Conservation (phyloP, 352 stramenopile species). For the Phytophthora palmivora region DNA sequence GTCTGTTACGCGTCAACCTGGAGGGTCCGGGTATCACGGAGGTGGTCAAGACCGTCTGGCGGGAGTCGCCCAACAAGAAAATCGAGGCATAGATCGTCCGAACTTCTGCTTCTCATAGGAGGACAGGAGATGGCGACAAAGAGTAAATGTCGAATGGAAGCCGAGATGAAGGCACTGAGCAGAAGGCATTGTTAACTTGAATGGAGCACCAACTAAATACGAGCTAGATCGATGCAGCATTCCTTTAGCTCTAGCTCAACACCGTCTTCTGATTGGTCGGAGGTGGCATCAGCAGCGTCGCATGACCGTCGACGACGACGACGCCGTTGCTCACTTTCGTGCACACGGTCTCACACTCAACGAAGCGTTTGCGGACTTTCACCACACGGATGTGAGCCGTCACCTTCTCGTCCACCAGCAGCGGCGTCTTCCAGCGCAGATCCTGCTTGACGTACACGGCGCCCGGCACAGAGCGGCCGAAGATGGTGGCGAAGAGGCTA, state of each 20-base stretch:
- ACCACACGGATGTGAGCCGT: slow-evolving; percentile 68
- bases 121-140: background rate
- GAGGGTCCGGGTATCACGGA: slow-evolving; percentile 87
- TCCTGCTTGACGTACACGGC: slow-evolving; percentile 80
- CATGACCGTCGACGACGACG: slow-evolving; percentile 71
- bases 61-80: slow-evolving; percentile 78
- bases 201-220: slow-evolving; percentile 28
- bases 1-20: slow-evolving; percentile 86
- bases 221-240: background rate
- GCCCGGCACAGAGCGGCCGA: slow-evolving; percentile 72
- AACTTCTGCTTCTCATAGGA: slow-evolving; percentile 4
- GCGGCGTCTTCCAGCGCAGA: slow-evolving; percentile 66
- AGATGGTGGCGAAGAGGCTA: slow-evolving; percentile 87
- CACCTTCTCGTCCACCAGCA: slow-evolving; percentile 72
- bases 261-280: slow-evolving; percentile 8
- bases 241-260: background rate
- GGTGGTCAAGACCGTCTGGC: slow-evolving; percentile 89
- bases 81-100: slow-evolving; percentile 35
- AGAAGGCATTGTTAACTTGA: slow-evolving; percentile 22
- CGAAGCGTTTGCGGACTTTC: slow-evolving; percentile 66
- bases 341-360: slow-evolving; percentile 79
- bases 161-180: slow-evolving; percentile 29
- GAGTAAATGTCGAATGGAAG: slow-evolving; percentile 23
- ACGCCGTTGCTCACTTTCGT: slow-evolving; percentile 51
- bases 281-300: slow-evolving; percentile 64